Evolutionary conservation across 768 basidiomycete genomes (phyloP), one percentile per base, ranked within the genome.

Genomic region (Rhodocollybia butyracea): DNA sequence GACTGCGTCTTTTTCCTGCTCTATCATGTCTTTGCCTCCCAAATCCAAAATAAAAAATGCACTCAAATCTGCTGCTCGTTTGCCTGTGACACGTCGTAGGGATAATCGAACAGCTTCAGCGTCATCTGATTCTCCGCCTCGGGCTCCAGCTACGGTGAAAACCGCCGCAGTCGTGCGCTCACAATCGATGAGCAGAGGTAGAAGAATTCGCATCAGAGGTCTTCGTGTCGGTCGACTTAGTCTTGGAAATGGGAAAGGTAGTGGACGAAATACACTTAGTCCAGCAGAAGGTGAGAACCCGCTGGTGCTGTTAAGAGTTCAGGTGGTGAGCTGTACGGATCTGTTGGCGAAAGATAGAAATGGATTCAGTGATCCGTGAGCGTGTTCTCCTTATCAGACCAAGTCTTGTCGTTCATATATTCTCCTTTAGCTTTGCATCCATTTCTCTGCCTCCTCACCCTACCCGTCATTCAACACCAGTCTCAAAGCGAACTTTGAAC

Each of bases 301-400:
- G 1, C 63, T 88, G 55, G 86, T 86, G 31, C 61, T 85, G 24
- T 77, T 91, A 31, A 74, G 86, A 21, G 73, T 92, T 1, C 88
- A 89, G 64, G 77, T 93, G 17, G 53, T 90, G 4, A 77, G 81
- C 3, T 89, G 89, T 64, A 78, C 70, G 19, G 75, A 81, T 51
- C 74, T 93, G 27, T 67, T 79, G 19, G 73, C 84, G 7, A 88
- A 86, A 61, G 83, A 88, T 64, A 79, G 80, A 45, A 83, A 81
- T 60, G 83, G 85, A n/a, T 77, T 72, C 32, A 88, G 86, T 63
- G 91, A 92, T 67, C 90, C 91, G 83, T 93, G 64, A 65, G 89
- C 79, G 13, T 42, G 31, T 43, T 50, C 32, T 51, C 21, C 38
- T 39, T 46, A 24, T 51, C 5, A 11, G 2, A 24, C 32, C 19